Conservation (phyloP, 2,329 filamentous ascomycete genomes). For the Stromatinia cepivora region DNA sequence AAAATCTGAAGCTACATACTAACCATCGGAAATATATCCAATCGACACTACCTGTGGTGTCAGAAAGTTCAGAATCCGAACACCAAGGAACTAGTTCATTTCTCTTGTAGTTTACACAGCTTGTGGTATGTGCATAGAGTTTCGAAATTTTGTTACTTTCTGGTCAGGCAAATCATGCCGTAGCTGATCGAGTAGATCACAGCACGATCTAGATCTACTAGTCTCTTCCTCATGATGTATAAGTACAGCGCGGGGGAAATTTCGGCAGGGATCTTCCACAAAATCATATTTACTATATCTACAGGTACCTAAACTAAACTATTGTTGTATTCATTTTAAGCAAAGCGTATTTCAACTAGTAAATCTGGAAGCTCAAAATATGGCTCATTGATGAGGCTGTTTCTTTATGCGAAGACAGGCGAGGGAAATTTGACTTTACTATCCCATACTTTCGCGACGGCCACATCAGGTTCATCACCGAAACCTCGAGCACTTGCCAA, state of each 20-base stretch:
- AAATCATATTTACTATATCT: background rate
- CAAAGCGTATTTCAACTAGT: no score
- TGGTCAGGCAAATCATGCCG: no score
- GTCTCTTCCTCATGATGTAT: background rate
- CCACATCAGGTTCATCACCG: constrained; percentile 42
- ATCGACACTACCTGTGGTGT: background rate
- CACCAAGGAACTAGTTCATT: no score
- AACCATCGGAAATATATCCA: background rate
- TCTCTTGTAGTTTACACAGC: no score
- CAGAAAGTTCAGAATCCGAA: no score
- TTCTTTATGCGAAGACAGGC: background rate
- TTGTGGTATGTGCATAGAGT: no score
- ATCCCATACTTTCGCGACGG: constrained; percentile 46
- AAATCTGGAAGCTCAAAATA: background rate
- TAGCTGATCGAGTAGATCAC: background rate
- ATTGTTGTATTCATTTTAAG: background rate
- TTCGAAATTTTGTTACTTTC: no score
- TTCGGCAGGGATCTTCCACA: background rate
- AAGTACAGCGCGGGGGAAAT: background rate
- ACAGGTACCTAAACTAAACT: background rate
- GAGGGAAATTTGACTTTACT: constrained; percentile 5
- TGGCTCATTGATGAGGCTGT: background rate
- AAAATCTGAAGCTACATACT: background rate
- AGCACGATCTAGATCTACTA: background rate
- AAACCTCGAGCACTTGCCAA: constrained; percentile 41